Evolutionary conservation across 306 rosid genomes (phyloP).

Genomic region (Sicyos edulis): DNA sequence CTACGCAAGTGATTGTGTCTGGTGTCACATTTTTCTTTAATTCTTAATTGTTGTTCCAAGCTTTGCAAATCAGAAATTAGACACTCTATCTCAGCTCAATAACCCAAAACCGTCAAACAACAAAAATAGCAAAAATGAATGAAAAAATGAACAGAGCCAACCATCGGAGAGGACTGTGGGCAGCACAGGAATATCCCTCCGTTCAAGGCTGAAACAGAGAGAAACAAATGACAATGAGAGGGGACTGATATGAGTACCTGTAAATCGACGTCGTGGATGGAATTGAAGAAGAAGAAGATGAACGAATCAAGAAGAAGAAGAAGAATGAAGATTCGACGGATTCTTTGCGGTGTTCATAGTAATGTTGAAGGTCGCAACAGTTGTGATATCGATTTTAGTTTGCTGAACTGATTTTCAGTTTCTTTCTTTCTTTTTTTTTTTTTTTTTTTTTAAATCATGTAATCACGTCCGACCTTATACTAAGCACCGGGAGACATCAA

Average conservation of each 20-base stretch:
- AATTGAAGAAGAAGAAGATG: slow-evolving; percentile 34
- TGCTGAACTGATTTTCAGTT: too few species aligned
- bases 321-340: slow-evolving; percentile 29
- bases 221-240: background rate
- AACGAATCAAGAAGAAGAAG: slow-evolving; percentile 36
- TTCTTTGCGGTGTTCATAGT: slow-evolving; percentile 26
- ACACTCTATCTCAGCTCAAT: background rate
- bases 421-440: too few species aligned
- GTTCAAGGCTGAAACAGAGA: slow-evolving; percentile 1
- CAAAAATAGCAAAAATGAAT: background rate
- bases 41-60: background rate
- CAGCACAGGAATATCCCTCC: background rate
- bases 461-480: too few species aligned
- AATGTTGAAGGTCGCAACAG: slow-evolving; percentile 26
- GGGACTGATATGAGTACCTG: slow-evolving; percentile 30
- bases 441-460: too few species aligned
- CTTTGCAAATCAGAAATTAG: background rate
- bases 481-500: too few species aligned
- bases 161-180: slow-evolving; percentile 76
- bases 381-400: slow-evolving; percentile 27
- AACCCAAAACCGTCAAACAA: background rate
- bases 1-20: too few species aligned
- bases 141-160: slow-evolving; percentile 24
- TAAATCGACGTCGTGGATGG: slow-evolving; percentile 61
- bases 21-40: too few species aligned